These are phyloP conservation scores for Eutrema heterophyllum DNA, from an alignment of 345 rosid genomes.

Conservation along the genomic window DNA sequence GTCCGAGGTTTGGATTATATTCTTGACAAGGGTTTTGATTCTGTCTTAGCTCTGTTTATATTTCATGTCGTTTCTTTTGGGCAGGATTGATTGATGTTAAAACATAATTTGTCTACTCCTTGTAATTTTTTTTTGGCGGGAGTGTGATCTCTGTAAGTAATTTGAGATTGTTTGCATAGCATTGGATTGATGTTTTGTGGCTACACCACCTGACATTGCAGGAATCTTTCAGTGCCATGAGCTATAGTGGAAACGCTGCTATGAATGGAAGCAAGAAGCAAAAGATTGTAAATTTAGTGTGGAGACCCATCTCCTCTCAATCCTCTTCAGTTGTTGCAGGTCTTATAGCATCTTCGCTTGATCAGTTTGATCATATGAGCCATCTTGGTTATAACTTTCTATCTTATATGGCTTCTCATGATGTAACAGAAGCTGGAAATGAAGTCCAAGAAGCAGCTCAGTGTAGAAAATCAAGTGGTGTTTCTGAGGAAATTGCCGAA, in stretches of 20 bases:
- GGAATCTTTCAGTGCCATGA: conserved; percentile 34
- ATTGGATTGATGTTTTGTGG: neutral
- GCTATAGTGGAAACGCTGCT: conserved; percentile 26
- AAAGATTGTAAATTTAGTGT: conserved; percentile 34
- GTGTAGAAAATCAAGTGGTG: conserved; percentile 33
- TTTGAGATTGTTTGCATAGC: neutral
- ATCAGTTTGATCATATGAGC: neutral
- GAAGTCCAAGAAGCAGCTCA: conserved; percentile 32
- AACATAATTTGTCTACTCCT: neutral
- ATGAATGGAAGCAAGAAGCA: conserved; percentile 36
- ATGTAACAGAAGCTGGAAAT: conserved; percentile 39
- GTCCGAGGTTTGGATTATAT: neutral
- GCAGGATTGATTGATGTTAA: conserved; percentile 38
- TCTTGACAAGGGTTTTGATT: neutral
- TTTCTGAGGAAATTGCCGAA: conserved; percentile 16
- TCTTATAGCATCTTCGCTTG: neutral
- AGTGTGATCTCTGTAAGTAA: neutral
- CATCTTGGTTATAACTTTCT: neutral
- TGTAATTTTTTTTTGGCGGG: neutral
- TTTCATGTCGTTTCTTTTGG: neutral
- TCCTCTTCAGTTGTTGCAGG: conserved; percentile 44
- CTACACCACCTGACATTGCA: conserved; percentile 13
- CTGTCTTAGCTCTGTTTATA: too few relatives aligned
- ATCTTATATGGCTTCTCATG: neutral
- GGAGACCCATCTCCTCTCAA: conserved; percentile 58